Conservation (phyloP, 305 asterid genomes). For the Andrographis paniculata region DNA sequence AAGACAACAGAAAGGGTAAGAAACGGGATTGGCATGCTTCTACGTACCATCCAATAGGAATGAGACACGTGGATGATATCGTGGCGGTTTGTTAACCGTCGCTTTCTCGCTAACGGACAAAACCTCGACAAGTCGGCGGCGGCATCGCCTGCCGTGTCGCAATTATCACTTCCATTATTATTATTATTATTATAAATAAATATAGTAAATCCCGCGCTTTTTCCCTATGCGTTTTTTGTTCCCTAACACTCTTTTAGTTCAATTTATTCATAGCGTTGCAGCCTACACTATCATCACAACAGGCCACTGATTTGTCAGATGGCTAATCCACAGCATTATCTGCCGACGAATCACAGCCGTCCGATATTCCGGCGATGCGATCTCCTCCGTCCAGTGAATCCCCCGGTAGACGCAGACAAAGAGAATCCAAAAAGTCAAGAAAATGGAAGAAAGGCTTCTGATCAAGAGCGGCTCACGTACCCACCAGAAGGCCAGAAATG, state of each 20-base stretch:
- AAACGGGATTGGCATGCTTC: slow-evolving; percentile 49
- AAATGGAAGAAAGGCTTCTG: too few species aligned
- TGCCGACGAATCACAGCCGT: slow-evolving; percentile 18
- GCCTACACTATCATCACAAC: too few species aligned
- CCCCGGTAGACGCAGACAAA: too few species aligned
- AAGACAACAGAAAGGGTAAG: neutral
- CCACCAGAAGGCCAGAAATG: too few species aligned
- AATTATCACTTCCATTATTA: slow-evolving; percentile 29
- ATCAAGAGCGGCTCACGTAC: too few species aligned
- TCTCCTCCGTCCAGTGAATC: too few species aligned
- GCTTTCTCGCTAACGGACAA: slow-evolving; percentile 30
- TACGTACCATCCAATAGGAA: slow-evolving; percentile 18
- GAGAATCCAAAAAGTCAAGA: too few species aligned
- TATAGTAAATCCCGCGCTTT: too few species aligned
- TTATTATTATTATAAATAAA: too few species aligned
- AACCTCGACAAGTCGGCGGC: slow-evolving; percentile 50
- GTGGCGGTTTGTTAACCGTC: slow-evolving; percentile 31
- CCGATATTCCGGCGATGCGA: slow-evolving; percentile 22
- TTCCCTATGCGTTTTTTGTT: too few species aligned
- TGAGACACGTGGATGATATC: slow-evolving; percentile 21
- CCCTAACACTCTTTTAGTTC: too few species aligned
- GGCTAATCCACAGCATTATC: slow-evolving; percentile 16
- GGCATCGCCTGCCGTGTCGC: slow-evolving; percentile 19
- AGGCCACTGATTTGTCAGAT: slow-evolving; percentile 16
- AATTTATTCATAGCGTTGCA: too few species aligned